Conservation (phyloP, 2,329 filamentous ascomycete species). For the Alternaria hordeiaustralica region DNA sequence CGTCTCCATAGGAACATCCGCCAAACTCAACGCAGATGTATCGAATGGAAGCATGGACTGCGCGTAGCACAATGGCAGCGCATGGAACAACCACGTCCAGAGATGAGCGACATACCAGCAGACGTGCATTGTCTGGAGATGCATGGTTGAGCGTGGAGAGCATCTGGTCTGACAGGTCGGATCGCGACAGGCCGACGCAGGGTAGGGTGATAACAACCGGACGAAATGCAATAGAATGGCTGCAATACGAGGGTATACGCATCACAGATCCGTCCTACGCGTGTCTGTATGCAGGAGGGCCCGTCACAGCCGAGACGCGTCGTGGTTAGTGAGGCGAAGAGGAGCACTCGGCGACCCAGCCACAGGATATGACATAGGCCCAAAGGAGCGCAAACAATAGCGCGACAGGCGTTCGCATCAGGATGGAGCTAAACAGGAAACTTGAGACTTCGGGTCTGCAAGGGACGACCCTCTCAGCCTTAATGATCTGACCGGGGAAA, state of each 20-base stretch:
- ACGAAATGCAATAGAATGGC: neutral
- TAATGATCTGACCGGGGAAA: conserved; percentile 10
- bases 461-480: conserved; percentile 12
- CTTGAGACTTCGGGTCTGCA: conserved; percentile 14
- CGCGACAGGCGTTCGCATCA: conserved; percentile 19
- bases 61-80: neutral
- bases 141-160: neutral
- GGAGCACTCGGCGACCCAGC: conserved; percentile 8
- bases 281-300: neutral
- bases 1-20: conserved; percentile 14
- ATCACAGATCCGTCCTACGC: neutral
- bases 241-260: conserved; percentile 8
- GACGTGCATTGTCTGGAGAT: neutral
- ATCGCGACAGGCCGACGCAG: neutral
- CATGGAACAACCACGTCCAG: neutral
- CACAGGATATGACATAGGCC: conserved; percentile 2
- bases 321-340: conserved; percentile 1
- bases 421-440: conserved; percentile 16
- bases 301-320: conserved; percentile 8
- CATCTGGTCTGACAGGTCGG: neutral
- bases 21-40: neutral
- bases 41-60: neutral
- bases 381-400: neutral
- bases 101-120: neutral
- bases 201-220: neutral